Conservation (phyloP, 768 basidiomycete species). For the Agrocybe praecox region DNA sequence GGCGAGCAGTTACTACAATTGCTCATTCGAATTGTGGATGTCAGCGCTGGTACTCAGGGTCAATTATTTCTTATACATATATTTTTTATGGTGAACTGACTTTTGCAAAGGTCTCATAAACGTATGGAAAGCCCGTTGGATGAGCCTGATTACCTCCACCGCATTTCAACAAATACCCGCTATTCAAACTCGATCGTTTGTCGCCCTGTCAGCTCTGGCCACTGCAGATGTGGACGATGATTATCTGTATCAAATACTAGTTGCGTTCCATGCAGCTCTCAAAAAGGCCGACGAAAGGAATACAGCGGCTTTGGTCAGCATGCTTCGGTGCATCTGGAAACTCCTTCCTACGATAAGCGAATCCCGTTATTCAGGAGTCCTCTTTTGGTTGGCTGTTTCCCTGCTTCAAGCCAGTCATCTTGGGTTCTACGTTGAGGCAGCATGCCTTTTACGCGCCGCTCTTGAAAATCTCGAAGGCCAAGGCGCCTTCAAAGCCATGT, state of each 20-base stretch:
- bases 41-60: conserved; percentile 74
- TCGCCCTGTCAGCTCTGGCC: conserved; percentile 81
- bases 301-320: conserved; percentile 76
- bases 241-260: conserved; percentile 89
- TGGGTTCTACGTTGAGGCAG: conserved; percentile 69
- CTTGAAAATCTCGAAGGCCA: conserved; percentile 65
- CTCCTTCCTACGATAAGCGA: conserved; percentile 71
- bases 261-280: conserved; percentile 79
- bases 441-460: conserved; percentile 64
- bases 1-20: conserved; percentile 69
- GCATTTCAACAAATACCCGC: conserved; percentile 90
- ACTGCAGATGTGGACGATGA: conserved; percentile 90
- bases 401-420: conserved; percentile 79
- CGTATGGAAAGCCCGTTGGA: conserved; percentile 93
- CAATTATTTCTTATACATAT: conserved; percentile 13
- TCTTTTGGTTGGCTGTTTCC: conserved; percentile 90
- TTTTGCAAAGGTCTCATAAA: conserved; percentile 67
- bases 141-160: conserved; percentile 84
- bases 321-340: conserved; percentile 84
- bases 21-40: conserved; percentile 63
- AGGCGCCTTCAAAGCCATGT: conserved; percentile 54
- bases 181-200: conserved; percentile 87
- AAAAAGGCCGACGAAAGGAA: conserved; percentile 68
- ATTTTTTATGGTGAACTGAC: not conserved
- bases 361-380: conserved; percentile 70